phyloP scores from a whole-genome alignment of 495 filamentous ascomycete genomes.

The Daldinia grandis region DNA sequence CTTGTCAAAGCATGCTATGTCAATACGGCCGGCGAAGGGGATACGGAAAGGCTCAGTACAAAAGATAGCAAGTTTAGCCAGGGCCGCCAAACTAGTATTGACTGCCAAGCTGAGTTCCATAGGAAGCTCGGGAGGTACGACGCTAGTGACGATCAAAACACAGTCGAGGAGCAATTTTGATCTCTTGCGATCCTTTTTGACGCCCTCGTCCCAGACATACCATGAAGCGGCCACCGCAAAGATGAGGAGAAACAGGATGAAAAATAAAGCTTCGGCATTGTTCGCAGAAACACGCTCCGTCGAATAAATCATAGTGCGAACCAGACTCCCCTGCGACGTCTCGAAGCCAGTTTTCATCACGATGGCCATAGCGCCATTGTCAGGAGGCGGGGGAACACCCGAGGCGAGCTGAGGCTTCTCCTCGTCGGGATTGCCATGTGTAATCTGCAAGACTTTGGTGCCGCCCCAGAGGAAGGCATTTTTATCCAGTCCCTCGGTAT shows the following conservation, averaged over 20 bases:
- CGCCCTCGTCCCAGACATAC: slow-evolving; percentile 99
- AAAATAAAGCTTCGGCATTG: slow-evolving; percentile 91
- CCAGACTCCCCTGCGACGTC: slow-evolving; percentile 95
- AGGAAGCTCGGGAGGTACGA: slow-evolving; percentile 95
- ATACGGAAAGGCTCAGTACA: slow-evolving; percentile 99
- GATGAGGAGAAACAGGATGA: slow-evolving; percentile 95
- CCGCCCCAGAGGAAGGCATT: slow-evolving; percentile 95
- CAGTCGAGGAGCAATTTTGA: slow-evolving; percentile 98
- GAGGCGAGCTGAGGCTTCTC: slow-evolving; percentile 70
- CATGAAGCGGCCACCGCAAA: slow-evolving; percentile 98
- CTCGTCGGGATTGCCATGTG: slow-evolving; percentile 81
- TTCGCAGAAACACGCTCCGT: slow-evolving; percentile 98
- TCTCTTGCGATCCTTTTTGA: slow-evolving; percentile 89
- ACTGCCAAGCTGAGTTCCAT: slow-evolving; percentile 98
- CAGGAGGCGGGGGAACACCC: slow-evolving; percentile 77
- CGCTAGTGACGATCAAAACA: slow-evolving; percentile 95
- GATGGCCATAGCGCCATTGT: slow-evolving; percentile 92
- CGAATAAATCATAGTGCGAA: slow-evolving; percentile 99
- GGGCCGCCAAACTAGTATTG: slow-evolving; percentile 95
- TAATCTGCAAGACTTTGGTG: slow-evolving; percentile 96
- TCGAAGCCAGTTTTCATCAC: slow-evolving; percentile 98
- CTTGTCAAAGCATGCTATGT: slow-evolving; percentile 99
- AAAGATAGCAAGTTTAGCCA: slow-evolving; percentile 96
- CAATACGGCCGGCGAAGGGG: slow-evolving; percentile 93
- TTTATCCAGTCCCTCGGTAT: slow-evolving; percentile 93